Conservation (phyloP, 2,329 filamentous ascomycete species). For the Fusarium oligoseptatum region DNA sequence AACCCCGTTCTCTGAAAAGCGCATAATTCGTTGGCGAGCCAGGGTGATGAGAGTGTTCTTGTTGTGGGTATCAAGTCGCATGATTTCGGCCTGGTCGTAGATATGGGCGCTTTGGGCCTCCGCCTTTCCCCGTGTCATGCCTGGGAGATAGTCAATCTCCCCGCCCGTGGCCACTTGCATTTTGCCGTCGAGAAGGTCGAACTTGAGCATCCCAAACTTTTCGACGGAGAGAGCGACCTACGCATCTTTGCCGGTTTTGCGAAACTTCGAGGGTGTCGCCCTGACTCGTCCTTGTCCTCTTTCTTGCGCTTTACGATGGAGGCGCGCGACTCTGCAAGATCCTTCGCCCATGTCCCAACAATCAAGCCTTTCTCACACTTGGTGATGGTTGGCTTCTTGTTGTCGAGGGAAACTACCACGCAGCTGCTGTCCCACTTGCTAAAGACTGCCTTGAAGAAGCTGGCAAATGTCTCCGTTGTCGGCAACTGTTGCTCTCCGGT, state of each 20-base stretch:
- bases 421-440: not conserved
- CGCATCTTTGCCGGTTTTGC: not conserved
- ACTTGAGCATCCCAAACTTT: not conserved
- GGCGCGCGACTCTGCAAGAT: not conserved
- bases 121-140: not conserved
- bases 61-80: not conserved
- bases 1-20: not conserved
- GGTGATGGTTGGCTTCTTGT: not conserved
- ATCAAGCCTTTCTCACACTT: not conserved
- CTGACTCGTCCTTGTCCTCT: not conserved
- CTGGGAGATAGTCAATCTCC: not conserved
- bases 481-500: not conserved
- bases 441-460: not conserved
- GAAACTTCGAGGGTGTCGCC: not conserved
- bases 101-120: not conserved
- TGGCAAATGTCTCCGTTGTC: not conserved
- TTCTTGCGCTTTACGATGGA: not conserved
- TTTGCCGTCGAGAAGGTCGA: not conserved
- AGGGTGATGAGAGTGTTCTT: not conserved
- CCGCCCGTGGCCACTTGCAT: not conserved
- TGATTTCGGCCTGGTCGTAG: not conserved
- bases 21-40: not conserved
- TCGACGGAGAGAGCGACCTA: not conserved
- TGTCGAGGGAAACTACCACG: not conserved
- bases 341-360: not conserved